phyloP scores from a whole-genome alignment of 768 basidiomycete genomes.

The Suillus tomentosus region DNA sequence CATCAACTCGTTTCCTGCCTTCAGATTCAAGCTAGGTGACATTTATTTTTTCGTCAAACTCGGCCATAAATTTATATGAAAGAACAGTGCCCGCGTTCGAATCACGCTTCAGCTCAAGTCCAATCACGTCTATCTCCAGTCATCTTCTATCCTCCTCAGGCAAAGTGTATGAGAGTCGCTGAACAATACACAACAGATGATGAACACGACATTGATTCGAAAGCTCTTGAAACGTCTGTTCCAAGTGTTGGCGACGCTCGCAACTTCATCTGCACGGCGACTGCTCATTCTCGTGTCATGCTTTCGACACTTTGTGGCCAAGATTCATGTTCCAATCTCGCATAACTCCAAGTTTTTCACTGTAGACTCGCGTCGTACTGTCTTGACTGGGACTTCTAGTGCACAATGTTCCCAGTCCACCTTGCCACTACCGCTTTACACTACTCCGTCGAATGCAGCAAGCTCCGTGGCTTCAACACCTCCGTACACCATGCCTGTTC shows the following conservation, averaged over 20 bases:
- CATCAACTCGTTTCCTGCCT: neutral
- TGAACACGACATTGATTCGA: neutral
- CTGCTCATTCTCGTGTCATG: neutral
- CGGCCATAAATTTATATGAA: neutral
- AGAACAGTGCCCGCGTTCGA: neutral
- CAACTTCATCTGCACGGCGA: neutral
- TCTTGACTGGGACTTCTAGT: too few species aligned
- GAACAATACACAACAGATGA: neutral
- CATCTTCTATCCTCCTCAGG: neutral
- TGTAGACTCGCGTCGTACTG: neutral
- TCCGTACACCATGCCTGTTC: neutral
- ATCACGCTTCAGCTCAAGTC: neutral
- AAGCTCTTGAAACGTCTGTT: conserved; percentile 3
- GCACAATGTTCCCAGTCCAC: neutral
- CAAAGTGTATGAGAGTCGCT: neutral
- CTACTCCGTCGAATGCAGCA: neutral
- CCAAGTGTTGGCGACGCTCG: neutral
- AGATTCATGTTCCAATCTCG: neutral
- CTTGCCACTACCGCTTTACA: neutral
- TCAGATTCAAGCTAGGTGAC: neutral
- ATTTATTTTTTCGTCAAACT: neutral
- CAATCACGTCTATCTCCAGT: neutral
- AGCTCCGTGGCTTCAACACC: too few species aligned
- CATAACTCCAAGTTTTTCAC: neutral
- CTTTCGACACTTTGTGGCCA: conserved; percentile 4